Evolutionary conservation across 139 green algal species (phyloP), one percentile per base, ranked within the genome.

Genomic region (Desmodesmus armatus): DNA sequence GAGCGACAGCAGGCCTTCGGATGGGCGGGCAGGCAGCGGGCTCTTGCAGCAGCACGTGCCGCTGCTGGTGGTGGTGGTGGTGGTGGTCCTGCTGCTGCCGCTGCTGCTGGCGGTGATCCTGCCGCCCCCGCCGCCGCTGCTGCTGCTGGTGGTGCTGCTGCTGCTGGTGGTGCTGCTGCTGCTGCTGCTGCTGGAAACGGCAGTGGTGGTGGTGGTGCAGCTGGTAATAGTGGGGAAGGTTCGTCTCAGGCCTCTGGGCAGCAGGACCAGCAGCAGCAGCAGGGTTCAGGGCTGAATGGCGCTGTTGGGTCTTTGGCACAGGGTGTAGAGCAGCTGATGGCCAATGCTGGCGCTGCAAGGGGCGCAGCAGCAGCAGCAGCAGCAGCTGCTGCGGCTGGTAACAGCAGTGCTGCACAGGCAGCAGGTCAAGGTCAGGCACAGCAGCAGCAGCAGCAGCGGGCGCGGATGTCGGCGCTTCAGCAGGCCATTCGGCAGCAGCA

Each of bases 81-180:
- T 39, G 60, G 25, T 11, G n/a, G 60, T 5, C 31, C 33, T 72
- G 65, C 65, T 72, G 65, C 33, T 72, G 65, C 33, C 25, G 65
- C 13, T 29, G 62, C 27, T 39, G 62, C n/a, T 70, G 3, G 31
- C 0, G 31, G 6, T 70, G 62, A 13, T 25, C 62, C n/a, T 21
- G 29, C n/a, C 25, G 29, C n/a, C 21, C 25, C 60, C 33, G 62
- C 62, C 21, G 62, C 62, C 21, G 62, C 62, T 41, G 62, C 25
- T 2, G 62, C 62, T 41, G 65, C n/a, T 60, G 44, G 44, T 29
- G 13, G 1, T 31, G 31, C 9, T 3, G 25, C 41, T 27, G 70
- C 27, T 62, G 71, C n/a, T 39, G 71, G n/a, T 17, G 71, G 11
- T 44, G 71, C 71, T 62, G n/a, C 43, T 44, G 71, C 71, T 63